These are phyloP conservation scores for Pseudomassariella vexata DNA, from an alignment of 2,329 filamentous ascomycete species.

Conservation along the genomic window DNA sequence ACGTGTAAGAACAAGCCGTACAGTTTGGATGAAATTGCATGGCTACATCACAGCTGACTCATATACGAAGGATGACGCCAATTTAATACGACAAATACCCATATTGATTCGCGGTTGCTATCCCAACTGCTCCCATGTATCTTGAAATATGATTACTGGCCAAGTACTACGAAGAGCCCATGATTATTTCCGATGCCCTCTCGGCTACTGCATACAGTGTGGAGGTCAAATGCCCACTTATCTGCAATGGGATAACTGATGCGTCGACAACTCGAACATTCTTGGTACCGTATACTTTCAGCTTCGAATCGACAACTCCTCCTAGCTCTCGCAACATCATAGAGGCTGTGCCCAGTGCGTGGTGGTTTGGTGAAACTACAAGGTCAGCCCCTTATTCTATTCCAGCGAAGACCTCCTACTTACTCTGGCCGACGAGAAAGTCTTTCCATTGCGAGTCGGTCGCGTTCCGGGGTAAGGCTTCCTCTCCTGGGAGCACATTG, in stretches of 20 bases:
- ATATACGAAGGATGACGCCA: too few species aligned
- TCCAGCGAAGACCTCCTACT: not conserved
- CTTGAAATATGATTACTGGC: too few species aligned
- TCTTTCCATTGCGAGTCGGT: conserved; percentile 21
- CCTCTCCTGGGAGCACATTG: conserved; percentile 15
- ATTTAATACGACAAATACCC: too few species aligned
- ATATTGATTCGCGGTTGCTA: too few species aligned
- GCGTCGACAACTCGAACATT: conserved; percentile 45
- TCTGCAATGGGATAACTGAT: conserved; percentile 41
- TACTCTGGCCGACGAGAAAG: conserved; percentile 12
- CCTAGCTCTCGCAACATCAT: conserved; percentile 45
- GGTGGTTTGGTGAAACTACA: conserved; percentile 30
- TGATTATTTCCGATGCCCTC: conserved; percentile 30
- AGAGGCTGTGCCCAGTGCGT: conserved; percentile 40
- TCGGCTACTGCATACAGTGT: conserved; percentile 48
- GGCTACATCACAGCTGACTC: too few species aligned
- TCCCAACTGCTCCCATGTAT: too few species aligned
- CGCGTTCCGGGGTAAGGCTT: conserved; percentile 20
- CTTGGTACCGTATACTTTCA: conserved; percentile 45
- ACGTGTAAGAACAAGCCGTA: too few species aligned
- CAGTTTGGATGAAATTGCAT: not conserved
- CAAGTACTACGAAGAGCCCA: too few species aligned
- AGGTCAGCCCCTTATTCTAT: not conserved
- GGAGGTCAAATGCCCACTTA: conserved; percentile 42
- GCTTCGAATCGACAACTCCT: conserved; percentile 39